These are phyloP conservation scores for Chaetothyriales sp. DNA, from an alignment of 2,329 filamentous ascomycete genomes.

Conservation along the genomic window DNA sequence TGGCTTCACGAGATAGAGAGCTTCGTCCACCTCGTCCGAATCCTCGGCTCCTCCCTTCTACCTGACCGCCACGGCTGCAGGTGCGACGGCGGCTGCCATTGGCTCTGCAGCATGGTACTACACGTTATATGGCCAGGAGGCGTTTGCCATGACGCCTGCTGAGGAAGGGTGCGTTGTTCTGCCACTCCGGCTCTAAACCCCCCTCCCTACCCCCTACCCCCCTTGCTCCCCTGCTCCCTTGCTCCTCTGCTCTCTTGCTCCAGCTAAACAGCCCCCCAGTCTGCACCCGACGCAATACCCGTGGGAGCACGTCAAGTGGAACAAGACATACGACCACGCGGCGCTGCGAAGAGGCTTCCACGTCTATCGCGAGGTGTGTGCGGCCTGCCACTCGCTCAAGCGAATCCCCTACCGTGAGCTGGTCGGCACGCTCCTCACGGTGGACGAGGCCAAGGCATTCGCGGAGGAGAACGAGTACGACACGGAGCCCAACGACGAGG, in stretches of 20 bases:
- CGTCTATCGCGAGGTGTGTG: conserved; percentile 97
- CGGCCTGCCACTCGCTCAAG: conserved; percentile 89
- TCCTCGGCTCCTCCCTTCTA: conserved; percentile 61
- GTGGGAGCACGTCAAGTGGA: conserved; percentile 84
- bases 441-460: conserved; percentile 93
- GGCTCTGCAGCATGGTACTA: conserved; percentile 95
- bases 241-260: background rate
- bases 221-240: too few species aligned
- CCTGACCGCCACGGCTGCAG: conserved; percentile 73
- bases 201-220: too few species aligned
- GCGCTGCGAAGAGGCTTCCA: conserved; percentile 98
- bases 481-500: conserved; percentile 92
- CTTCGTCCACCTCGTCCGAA: conserved; percentile 56
- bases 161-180: conserved; percentile 84
- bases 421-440: conserved; percentile 83
- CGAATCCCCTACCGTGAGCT: conserved; percentile 87
- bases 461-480: conserved; percentile 99
- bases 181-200: conserved; percentile 6
- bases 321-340: conserved; percentile 94
- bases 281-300: conserved; percentile 85
- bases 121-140: conserved; percentile 80
- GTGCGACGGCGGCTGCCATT: conserved; percentile 72
- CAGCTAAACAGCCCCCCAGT: conserved; percentile 37
- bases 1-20: conserved; percentile 30
- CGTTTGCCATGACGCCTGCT: conserved; percentile 77